Percentiles rank a stretch among this genome's conserved stretches.
These are phyloP conservation scores for Rhizopus stolonifer DNA, from an alignment of 371 early-diverging fungal species.

Conservation along the genomic window DNA sequence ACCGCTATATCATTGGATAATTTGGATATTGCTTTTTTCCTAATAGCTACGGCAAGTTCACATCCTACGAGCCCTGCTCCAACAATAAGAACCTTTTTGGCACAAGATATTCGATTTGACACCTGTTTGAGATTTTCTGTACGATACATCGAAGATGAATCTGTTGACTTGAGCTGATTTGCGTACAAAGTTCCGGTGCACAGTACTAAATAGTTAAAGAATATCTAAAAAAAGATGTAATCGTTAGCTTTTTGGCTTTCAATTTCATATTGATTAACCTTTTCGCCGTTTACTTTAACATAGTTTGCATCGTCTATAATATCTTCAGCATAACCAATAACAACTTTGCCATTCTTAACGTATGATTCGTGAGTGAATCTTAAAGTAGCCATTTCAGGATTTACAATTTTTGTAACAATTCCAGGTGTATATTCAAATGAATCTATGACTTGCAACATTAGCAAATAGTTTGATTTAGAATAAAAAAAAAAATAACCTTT, in stretches of 20 bases:
- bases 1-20: constrained; percentile 51
- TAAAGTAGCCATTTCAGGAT: constrained; percentile 28
- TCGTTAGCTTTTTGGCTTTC: too few relatives aligned
- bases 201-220: constrained; percentile 71
- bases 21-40: constrained; percentile 20
- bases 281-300: constrained; percentile 29
- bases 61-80: constrained; percentile 71
- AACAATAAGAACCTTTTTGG: constrained; percentile 47
- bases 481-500: constrained; percentile 31
- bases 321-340: constrained; percentile 42
- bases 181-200: constrained; percentile 69
- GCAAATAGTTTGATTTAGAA: neutral
- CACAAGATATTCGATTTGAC: constrained; percentile 53
- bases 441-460: constrained; percentile 11
- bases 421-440: constrained; percentile 50
- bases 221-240: constrained; percentile 37
- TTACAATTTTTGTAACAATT: constrained; percentile 29
- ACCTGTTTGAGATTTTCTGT: constrained; percentile 25
- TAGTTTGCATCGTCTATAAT: constrained; percentile 30
- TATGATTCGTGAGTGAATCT: constrained; percentile 41
- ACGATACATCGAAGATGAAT: constrained; percentile 41
- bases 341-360: constrained; percentile 42
- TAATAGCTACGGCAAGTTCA: constrained; percentile 64
- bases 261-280: constrained; percentile 16
- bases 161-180: constrained; percentile 48